A percentile compares a stretch with the other conserved stretches of the same genome.
Evolutionary conservation across 768 basidiomycete genomes (phyloP).

Genomic region (Hysterangium stoloniferum): DNA sequence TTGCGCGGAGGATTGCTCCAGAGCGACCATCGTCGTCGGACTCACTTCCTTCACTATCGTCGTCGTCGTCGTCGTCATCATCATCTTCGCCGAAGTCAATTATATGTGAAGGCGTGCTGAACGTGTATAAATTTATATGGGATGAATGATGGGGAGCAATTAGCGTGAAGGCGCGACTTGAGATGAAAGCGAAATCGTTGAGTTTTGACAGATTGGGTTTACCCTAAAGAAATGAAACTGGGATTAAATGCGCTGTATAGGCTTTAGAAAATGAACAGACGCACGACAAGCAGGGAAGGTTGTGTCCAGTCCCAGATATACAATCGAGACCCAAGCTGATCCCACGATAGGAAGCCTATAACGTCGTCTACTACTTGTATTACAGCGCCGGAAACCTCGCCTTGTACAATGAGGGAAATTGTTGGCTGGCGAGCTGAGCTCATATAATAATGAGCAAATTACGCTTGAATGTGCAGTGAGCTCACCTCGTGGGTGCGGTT

Average conservation of each 20-base stretch:
- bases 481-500: slow-evolving; percentile 29
- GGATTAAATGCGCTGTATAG: background rate
- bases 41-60: no score
- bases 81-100: no score
- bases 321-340: slow-evolving; percentile 25
- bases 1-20: background rate
- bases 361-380: slow-evolving; percentile 50
- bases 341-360: slow-evolving; percentile 39
- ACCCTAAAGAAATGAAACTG: slow-evolving; percentile 22
- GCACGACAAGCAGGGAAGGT: slow-evolving; percentile 34
- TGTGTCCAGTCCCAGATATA: slow-evolving; percentile 49
- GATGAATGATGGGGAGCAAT: slow-evolving; percentile 22
- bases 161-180: slow-evolving; percentile 35
- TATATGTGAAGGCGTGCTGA: background rate
- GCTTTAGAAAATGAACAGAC: slow-evolving; percentile 14
- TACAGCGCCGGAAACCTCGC: slow-evolving; percentile 22
- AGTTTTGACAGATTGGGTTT: slow-evolving; percentile 19
- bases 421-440: slow-evolving; percentile 24
- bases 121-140: slow-evolving; percentile 1
- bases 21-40: background rate
- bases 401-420: slow-evolving; percentile 19
- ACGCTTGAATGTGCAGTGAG: background rate
- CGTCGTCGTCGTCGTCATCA: no score
- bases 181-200: slow-evolving; percentile 42
- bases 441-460: background rate